phyloP scores from a whole-genome alignment of 2,329 filamentous ascomycete genomes.

The Esteya vermicola region DNA sequence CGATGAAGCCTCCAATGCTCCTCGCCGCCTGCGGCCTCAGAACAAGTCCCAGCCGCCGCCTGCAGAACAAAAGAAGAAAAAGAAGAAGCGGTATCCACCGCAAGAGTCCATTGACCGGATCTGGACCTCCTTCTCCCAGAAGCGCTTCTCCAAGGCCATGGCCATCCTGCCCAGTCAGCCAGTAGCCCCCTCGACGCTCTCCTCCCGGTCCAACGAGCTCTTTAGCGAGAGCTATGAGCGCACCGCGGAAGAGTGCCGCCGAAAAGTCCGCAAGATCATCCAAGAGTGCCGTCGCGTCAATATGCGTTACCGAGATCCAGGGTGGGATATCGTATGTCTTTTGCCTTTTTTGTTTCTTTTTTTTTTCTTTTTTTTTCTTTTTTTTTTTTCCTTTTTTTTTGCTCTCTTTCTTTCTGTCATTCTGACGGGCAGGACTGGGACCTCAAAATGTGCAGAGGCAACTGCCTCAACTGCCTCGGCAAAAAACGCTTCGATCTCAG shows the following conservation, averaged over 20 bases:
- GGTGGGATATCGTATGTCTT: slow-evolving; percentile 36
- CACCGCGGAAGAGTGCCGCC: slow-evolving; percentile 47
- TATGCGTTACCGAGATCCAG: slow-evolving; percentile 61
- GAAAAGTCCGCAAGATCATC: slow-evolving; percentile 47
- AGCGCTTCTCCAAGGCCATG: slow-evolving; percentile 51
- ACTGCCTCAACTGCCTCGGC: slow-evolving; percentile 39
- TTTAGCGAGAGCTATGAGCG: slow-evolving; percentile 47
- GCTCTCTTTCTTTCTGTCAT: slow-evolving; percentile 17
- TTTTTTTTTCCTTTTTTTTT: neutral
- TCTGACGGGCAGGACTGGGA: slow-evolving; percentile 40
- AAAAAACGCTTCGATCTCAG: slow-evolving; percentile 36
- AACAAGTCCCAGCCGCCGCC: neutral
- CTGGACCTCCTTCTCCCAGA: slow-evolving; percentile 47
- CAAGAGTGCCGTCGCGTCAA: slow-evolving; percentile 59
- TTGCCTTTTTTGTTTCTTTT: slow-evolving; percentile 9
- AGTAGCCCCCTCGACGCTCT: slow-evolving; percentile 33
- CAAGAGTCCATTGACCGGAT: slow-evolving; percentile 54
- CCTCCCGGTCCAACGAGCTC: slow-evolving; percentile 43
- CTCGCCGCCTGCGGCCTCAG: neutral
- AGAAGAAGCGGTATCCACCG: slow-evolving; percentile 42
- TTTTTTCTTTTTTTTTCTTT: slow-evolving; percentile 14
- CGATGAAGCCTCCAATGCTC: neutral
- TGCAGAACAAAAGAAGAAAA: slow-evolving; percentile 42
- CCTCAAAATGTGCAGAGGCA: slow-evolving; percentile 48
- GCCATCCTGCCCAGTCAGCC: slow-evolving; percentile 51